Conservation (phyloP, 2,329 filamentous ascomycete species). For the Akanthomyces dipterigenus region DNA sequence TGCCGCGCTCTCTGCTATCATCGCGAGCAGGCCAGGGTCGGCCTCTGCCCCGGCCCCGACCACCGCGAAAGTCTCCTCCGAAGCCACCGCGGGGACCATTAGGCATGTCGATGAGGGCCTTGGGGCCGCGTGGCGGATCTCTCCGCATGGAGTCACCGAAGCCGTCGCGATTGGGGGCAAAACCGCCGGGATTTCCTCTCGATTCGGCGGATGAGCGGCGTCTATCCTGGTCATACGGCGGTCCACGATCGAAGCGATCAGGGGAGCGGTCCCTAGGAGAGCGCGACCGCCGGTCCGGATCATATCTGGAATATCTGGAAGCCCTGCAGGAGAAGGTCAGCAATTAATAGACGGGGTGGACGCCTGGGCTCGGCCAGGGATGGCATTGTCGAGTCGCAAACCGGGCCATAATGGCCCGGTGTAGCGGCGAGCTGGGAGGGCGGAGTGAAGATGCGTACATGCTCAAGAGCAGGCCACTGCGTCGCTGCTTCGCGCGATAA, state of each 20-base stretch:
- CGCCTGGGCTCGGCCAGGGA: neutral
- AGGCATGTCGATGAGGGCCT: slow-evolving; percentile 66
- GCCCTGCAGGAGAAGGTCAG: slow-evolving; percentile 29
- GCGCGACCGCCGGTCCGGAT: slow-evolving; percentile 56
- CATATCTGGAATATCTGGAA: slow-evolving; percentile 55
- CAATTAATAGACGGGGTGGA: neutral
- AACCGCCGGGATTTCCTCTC: slow-evolving; percentile 50
- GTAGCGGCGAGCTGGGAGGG: neutral
- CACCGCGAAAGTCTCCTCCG: slow-evolving; percentile 54
- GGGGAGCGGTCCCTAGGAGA: slow-evolving; percentile 64
- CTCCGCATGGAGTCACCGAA: slow-evolving; percentile 51
- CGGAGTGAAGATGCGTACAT: slow-evolving; percentile 17
- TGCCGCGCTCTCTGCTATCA: slow-evolving; percentile 53
- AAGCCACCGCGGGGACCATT: slow-evolving; percentile 62
- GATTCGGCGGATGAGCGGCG: slow-evolving; percentile 59
- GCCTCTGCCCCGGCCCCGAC: slow-evolving; percentile 46
- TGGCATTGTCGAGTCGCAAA: neutral
- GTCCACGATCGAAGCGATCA: slow-evolving; percentile 52
- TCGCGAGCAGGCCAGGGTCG: slow-evolving; percentile 52
- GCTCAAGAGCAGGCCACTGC: slow-evolving; percentile 17
- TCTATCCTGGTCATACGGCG: slow-evolving; percentile 59
- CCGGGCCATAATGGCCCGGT: neutral
- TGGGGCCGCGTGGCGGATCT: slow-evolving; percentile 76
- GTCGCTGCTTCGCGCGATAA: slow-evolving; percentile 14
- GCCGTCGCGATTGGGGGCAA: slow-evolving; percentile 51